Evolutionary conservation across 73 alveolate species (phyloP), one percentile per base, ranked within the genome.

Genomic region (Urostyla sp.): DNA sequence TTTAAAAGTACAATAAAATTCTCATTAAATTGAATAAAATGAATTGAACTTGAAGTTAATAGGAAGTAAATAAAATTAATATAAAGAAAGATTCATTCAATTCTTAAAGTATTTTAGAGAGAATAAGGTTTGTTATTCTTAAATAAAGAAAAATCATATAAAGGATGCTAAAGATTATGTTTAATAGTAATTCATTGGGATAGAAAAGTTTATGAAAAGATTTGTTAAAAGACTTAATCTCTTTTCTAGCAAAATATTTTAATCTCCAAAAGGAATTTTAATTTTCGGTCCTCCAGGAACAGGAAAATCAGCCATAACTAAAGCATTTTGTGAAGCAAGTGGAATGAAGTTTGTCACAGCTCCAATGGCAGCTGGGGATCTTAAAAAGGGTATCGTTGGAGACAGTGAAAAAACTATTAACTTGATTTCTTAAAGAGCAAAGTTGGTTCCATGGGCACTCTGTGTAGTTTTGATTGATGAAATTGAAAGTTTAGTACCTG

Each of bases 301-400:
- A 50, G 63, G 63, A n/a, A 50, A 50, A 30, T 50, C 63, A 11
- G 63, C 63, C 20, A 50, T 50, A 11, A 11, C 63, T 7, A n/a
- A 11, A 16, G 26, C 13, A 8, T n/a, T 50, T n/a, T 50, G 63
- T n/a, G 13, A 50, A 30, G 26, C 13, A 11, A 8, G 13, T 8
- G 63, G 63, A 8, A 7, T 50, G 11, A n/a, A n/a, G 26, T 50
- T 11, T 50, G 63, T 50, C 7, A 7, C 31, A 16, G 10, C 63
- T 50, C 63, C 63, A 11, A 8, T 50, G 13, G 63, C 63, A 16
- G 63, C 63, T 50, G 63, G 63, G 20, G 63, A 50, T 11, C 26
- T 50, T 7, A 50, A 50, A 30, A 50, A 50, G 26, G 63, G 63
- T 50, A 50, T 50, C 20, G 63, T 50, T n/a, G 63, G 63, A 50